Evolutionary conservation across 2,329 filamentous ascomycete genomes (phyloP).

Genomic region (Colletotrichum echinochloae): DNA sequence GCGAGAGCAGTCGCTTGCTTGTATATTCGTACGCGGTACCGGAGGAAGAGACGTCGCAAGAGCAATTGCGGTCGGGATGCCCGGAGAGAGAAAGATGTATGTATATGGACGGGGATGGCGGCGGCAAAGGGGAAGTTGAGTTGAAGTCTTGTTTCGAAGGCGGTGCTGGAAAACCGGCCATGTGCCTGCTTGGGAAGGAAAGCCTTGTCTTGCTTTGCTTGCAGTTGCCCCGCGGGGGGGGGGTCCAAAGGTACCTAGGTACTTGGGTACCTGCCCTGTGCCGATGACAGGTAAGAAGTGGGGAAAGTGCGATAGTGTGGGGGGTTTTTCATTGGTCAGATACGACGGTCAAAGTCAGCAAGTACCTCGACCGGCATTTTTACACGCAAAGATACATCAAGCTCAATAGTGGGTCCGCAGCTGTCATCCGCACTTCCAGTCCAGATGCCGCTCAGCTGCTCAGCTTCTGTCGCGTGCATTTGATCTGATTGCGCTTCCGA

Average conservation of each 20-base stretch:
- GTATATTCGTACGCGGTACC: not conserved
- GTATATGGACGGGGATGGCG: constrained; percentile 4
- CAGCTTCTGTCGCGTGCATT: constrained; percentile 21
- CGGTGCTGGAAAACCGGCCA: constrained; percentile 6
- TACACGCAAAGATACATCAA: not conserved
- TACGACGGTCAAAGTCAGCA: fast-evolving
- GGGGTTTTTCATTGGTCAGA: constrained; percentile 4
- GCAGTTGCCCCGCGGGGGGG: constrained; percentile 35
- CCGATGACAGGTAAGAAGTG: constrained; percentile 13
- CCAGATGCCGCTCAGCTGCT: constrained; percentile 10
- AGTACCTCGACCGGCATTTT: not conserved
- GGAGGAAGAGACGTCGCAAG: constrained; percentile 2
- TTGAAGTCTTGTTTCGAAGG: constrained; percentile 40
- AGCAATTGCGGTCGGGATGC: constrained; percentile 24
- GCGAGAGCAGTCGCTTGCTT: constrained; percentile 6
- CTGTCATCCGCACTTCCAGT: constrained; percentile 27
- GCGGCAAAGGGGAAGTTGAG: constrained; percentile 21
- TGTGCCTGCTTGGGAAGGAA: constrained; percentile 35
- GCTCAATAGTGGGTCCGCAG: not conserved
- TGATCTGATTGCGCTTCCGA: constrained; percentile 27
- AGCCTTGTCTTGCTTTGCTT: too few species aligned
- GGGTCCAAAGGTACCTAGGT: not conserved
- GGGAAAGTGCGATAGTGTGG: not conserved
- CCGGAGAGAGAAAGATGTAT: constrained; percentile 21
- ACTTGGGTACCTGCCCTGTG: too few species aligned